These are phyloP conservation scores for Pseudogymnoascus sp. DNA, from an alignment of 2,329 filamentous ascomycete species.

Conservation along the genomic window DNA sequence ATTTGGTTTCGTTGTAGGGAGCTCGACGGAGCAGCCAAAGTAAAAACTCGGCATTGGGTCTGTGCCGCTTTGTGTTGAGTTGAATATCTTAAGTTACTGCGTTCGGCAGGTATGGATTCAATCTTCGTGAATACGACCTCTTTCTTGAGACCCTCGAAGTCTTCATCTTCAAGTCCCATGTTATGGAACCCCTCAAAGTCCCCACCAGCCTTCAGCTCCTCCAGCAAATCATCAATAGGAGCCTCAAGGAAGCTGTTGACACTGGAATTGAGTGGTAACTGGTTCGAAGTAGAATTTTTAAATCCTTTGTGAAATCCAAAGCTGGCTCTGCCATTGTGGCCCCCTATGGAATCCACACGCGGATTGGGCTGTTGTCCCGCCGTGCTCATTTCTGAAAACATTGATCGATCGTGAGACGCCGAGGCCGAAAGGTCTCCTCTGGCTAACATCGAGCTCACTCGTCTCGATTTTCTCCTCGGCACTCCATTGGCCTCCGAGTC, in stretches of 20 bases:
- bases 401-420: slow-evolving; percentile 57
- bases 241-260: slow-evolving; percentile 59
- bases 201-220: slow-evolving; percentile 55
- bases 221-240: slow-evolving; percentile 61
- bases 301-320: slow-evolving; percentile 20
- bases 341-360: slow-evolving; percentile 55
- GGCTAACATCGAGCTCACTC: slow-evolving; percentile 86
- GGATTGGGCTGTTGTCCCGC: slow-evolving; percentile 35
- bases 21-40: slow-evolving; percentile 54
- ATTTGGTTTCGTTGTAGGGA: slow-evolving; percentile 47
- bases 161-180: slow-evolving; percentile 66
- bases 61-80: slow-evolving; percentile 45
- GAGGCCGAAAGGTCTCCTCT: slow-evolving; percentile 79
- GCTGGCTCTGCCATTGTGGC: slow-evolving; percentile 50
- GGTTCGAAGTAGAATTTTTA: slow-evolving; percentile 26
- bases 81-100: slow-evolving; percentile 53
- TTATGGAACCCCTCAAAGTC: slow-evolving; percentile 62
- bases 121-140: slow-evolving; percentile 68
- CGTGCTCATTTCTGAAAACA: slow-evolving; percentile 64
- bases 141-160: slow-evolving; percentile 61
- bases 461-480: slow-evolving; percentile 56
- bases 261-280: slow-evolving; percentile 34
- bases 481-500: slow-evolving; percentile 50
- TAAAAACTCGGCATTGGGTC: slow-evolving; percentile 56
- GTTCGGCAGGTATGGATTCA: slow-evolving; percentile 57